Percentiles rank a stretch among this genome's conserved stretches.
These are phyloP conservation scores for Nephelium lappaceum DNA, from an alignment of 345 rosid genomes.

Conservation along the genomic window DNA sequence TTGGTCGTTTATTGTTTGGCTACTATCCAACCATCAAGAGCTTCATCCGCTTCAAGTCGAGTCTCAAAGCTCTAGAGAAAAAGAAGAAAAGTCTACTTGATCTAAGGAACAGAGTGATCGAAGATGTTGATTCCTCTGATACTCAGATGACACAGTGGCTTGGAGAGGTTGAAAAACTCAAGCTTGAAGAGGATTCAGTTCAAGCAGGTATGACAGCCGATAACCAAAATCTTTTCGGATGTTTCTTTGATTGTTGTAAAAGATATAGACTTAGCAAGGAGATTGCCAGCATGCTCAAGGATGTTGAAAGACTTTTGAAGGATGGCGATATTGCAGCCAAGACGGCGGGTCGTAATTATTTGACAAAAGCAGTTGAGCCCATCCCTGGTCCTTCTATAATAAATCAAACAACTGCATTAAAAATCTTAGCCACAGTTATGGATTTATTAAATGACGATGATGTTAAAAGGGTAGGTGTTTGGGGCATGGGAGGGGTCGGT, in stretches of 20 bases:
- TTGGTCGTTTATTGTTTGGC: not conserved
- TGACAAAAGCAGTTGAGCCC: no score
- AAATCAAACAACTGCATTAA: no score
- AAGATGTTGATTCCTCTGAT: not conserved
- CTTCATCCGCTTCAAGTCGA: not conserved
- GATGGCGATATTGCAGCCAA: no score
- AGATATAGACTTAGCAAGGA: no score
- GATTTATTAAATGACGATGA: no score
- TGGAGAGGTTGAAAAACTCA: not conserved
- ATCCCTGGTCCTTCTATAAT: no score
- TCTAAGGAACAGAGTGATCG: not conserved
- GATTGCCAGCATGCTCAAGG: no score
- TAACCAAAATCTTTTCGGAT: not conserved
- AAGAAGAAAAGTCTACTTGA: not conserved
- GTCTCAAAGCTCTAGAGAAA: not conserved
- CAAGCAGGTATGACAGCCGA: not conserved
- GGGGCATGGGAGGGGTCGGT: conserved; percentile 30
- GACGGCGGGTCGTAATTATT: no score
- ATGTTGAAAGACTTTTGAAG: no score
- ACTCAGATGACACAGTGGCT: not conserved
- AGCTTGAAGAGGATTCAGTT: not conserved
- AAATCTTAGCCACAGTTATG: no score
- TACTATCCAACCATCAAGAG: not conserved
- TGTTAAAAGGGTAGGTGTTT: no score
- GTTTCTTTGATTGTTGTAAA: no score